Evolutionary conservation across 257 asterid genomes (phyloP).

Genomic region (Leptodermis oblonga): DNA sequence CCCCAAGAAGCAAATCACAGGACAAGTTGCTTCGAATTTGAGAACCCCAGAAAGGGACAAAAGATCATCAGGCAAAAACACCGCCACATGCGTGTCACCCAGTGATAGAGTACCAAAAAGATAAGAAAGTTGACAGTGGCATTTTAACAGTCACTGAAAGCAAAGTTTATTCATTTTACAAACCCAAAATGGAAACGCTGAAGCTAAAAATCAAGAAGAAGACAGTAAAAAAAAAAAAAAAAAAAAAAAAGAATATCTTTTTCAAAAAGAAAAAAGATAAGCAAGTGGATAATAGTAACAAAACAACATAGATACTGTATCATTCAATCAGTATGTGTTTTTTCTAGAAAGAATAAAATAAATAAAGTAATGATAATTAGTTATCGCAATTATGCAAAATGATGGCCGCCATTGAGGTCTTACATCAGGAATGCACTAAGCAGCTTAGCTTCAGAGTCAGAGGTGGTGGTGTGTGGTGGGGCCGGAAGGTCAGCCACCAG

Average conservation of each 20-base stretch:
- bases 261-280: background rate
- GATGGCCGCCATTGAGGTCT: conserved; percentile 62
- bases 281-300: conserved; percentile 1
- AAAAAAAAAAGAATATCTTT: too few species aligned
- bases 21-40: background rate
- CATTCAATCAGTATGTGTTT: background rate
- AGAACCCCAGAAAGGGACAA: conserved; percentile 4
- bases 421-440: conserved; percentile 40
- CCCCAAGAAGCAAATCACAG: background rate
- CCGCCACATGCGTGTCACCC: conserved; percentile 14
- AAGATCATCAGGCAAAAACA: background rate
- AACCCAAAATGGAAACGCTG: background rate
- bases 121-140: conserved; percentile 7
- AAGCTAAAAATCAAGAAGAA: background rate
- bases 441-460: conserved; percentile 15
- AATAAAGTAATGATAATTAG: conserved; percentile 1
- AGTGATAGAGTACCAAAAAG: conserved; percentile 2
- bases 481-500: conserved; percentile 1
- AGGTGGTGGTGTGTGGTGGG: background rate
- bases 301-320: background rate
- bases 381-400: conserved; percentile 24
- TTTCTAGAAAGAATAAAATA: conserved; percentile 11
- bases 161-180: conserved; percentile 1
- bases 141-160: conserved; percentile 24
- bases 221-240: too few species aligned